Evolutionary conservation across 1,284 basidiomycete species (phyloP).

Genomic region (Ceratobasidium sp.): DNA sequence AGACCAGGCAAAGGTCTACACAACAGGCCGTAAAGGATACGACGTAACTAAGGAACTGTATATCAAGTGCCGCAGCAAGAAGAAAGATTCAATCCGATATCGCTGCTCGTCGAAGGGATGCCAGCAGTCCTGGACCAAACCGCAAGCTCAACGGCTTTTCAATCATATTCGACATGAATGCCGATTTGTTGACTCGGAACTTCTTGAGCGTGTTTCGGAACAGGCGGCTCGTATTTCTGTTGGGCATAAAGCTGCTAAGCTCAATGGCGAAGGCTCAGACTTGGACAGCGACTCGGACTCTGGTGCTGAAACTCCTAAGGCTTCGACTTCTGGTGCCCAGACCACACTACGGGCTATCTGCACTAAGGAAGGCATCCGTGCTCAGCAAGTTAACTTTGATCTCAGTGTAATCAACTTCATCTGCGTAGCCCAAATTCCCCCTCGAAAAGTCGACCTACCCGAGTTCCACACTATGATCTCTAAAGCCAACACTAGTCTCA

Average conservation of each 20-base stretch:
- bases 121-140: conserved; percentile 7
- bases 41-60: background rate
- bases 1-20: background rate
- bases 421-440: conserved; percentile 3
- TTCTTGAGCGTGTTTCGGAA: background rate
- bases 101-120: conserved; percentile 11
- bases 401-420: conserved; percentile 17
- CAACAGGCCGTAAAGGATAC: conserved; percentile 8
- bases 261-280: background rate
- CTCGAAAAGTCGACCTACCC: conserved; percentile 14
- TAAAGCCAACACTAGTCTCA: conserved; percentile 1
- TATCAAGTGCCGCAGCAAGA: conserved; percentile 17
- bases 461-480: conserved; percentile 30
- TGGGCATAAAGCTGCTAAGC: background rate
- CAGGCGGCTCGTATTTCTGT: background rate
- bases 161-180: conserved; percentile 8
- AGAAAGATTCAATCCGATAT: background rate
- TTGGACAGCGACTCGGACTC: background rate
- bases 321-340: background rate
- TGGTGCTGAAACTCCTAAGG: background rate
- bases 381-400: conserved; percentile 25
- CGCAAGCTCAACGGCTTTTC: background rate
- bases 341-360: background rate
- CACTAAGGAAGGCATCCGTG: background rate
- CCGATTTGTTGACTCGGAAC: background rate